phyloP scores from a whole-genome alignment of 2,329 filamentous ascomycete genomes.

The Exophiala dermatitidis region DNA sequence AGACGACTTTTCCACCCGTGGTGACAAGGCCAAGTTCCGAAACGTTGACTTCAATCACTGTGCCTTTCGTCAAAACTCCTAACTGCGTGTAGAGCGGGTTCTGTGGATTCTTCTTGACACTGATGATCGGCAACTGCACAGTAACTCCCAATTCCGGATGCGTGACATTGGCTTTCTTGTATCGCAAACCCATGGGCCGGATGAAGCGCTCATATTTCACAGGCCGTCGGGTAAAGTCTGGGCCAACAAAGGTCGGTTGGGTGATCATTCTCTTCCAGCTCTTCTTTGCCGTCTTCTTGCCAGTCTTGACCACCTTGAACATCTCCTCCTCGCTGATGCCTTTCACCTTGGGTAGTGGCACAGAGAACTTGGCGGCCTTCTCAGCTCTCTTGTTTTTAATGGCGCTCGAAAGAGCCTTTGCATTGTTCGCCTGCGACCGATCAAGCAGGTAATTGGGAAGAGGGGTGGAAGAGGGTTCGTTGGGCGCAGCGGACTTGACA shows the following conservation, averaged over 20 bases:
- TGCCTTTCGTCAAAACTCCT: slow-evolving; percentile 81
- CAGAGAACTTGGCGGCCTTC: slow-evolving; percentile 87
- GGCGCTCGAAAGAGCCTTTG: slow-evolving; percentile 69
- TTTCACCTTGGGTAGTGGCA: slow-evolving; percentile 87
- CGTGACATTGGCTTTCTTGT: slow-evolving; percentile 69
- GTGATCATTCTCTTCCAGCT: slow-evolving; percentile 60
- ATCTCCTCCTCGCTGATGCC: slow-evolving; percentile 94
- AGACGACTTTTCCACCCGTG: slow-evolving; percentile 84
- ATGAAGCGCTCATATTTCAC: slow-evolving; percentile 71
- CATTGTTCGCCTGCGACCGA: slow-evolving; percentile 60
- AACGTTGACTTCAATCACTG: slow-evolving; percentile 84
- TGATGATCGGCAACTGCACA: slow-evolving; percentile 73
- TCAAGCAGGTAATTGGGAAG: slow-evolving; percentile 92
- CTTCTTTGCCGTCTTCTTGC: slow-evolving; percentile 88
- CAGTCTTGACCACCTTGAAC: slow-evolving; percentile 94
- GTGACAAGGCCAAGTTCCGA: slow-evolving; percentile 86
- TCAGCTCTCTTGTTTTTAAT: slow-evolving; percentile 95
- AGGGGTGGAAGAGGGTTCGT: slow-evolving; percentile 71
- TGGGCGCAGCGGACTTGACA: slow-evolving; percentile 73
- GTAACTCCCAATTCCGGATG: slow-evolving; percentile 79
- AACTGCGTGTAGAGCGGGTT: slow-evolving; percentile 88
- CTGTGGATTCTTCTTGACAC: slow-evolving; percentile 78
- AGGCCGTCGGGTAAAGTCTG: slow-evolving; percentile 79
- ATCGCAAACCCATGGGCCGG: slow-evolving; percentile 67
- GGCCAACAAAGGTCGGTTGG: slow-evolving; percentile 82